These are phyloP conservation scores for Centella asiatica DNA, from an alignment of 129 eudicot genomes.

Conservation along the genomic window DNA sequence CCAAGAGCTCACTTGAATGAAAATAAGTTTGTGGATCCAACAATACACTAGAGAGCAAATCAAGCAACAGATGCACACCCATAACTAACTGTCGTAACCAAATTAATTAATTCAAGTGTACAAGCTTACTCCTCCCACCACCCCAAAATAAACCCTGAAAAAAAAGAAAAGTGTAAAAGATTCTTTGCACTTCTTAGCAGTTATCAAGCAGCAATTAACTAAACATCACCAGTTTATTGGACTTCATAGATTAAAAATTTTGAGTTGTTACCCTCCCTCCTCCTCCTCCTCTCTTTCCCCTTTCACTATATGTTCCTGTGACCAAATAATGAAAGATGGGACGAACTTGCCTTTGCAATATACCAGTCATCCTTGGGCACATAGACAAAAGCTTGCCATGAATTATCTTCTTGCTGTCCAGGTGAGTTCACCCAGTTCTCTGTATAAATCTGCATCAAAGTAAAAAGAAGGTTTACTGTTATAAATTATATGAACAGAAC, in stretches of 20 bases:
- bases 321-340: not conserved
- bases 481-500: constrained; percentile 7
- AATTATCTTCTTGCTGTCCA: constrained; percentile 93
- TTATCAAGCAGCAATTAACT: not conserved
- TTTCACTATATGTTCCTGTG: too few species aligned
- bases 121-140: too few species aligned
- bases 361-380: constrained; percentile 85
- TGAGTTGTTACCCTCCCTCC: too few species aligned
- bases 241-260: not conserved
- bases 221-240: not conserved
- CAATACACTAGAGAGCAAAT: not conserved
- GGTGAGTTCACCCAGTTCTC: constrained; percentile 97
- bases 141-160: not conserved
- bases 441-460: constrained; percentile 67
- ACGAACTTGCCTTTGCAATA: constrained; percentile 68
- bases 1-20: not conserved
- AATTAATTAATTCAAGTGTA: not conserved
- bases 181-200: not conserved
- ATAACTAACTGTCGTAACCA: not conserved
- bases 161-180: not conserved
- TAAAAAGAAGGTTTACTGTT: not conserved
- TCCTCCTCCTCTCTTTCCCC: too few species aligned
- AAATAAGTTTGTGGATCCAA: not conserved
- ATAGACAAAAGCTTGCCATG: constrained; percentile 91
- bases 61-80: not conserved